These are phyloP conservation scores for Diaporthe destruens DNA, from an alignment of 2,329 filamentous ascomycete species.

Conservation along the genomic window DNA sequence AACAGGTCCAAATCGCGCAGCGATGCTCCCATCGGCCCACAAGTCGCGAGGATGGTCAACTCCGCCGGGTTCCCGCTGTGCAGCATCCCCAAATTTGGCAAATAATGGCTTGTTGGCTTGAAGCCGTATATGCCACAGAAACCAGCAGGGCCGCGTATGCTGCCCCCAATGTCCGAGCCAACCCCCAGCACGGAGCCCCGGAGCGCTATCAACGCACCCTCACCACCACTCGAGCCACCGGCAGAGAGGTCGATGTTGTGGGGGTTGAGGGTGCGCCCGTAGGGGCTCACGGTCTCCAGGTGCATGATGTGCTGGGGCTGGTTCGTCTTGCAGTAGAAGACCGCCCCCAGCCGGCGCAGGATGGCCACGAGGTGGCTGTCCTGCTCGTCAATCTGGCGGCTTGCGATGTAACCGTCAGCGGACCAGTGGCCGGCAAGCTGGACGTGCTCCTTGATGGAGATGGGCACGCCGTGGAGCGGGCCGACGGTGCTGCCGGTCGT, in stretches of 20 bases:
- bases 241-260: constrained; percentile 70
- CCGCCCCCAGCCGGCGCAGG: constrained; percentile 69
- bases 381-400: constrained; percentile 61
- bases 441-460: constrained; percentile 71
- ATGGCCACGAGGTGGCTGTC: constrained; percentile 70
- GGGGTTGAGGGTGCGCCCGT: constrained; percentile 73
- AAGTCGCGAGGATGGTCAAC: constrained; percentile 52
- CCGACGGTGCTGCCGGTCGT: constrained; percentile 59
- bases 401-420: constrained; percentile 64
- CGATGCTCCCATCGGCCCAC: constrained; percentile 51
- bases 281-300: constrained; percentile 71
- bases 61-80: constrained; percentile 47
- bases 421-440: constrained; percentile 64
- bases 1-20: constrained; percentile 53
- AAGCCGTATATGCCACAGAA: constrained; percentile 51
- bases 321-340: constrained; percentile 77
- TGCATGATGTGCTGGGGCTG: constrained; percentile 70
- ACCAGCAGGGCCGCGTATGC: constrained; percentile 54
- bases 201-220: constrained; percentile 56
- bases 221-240: constrained; percentile 75
- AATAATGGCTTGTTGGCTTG: constrained; percentile 44
- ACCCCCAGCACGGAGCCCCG: constrained; percentile 57
- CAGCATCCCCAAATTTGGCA: constrained; percentile 48
- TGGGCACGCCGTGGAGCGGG: constrained; percentile 67
- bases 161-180: constrained; percentile 58